Percentiles rank a stretch among this genome's conserved stretches.
phyloP scores from a whole-genome alignment of 352 stramenopile species.

The Sclerospora graminicola region DNA sequence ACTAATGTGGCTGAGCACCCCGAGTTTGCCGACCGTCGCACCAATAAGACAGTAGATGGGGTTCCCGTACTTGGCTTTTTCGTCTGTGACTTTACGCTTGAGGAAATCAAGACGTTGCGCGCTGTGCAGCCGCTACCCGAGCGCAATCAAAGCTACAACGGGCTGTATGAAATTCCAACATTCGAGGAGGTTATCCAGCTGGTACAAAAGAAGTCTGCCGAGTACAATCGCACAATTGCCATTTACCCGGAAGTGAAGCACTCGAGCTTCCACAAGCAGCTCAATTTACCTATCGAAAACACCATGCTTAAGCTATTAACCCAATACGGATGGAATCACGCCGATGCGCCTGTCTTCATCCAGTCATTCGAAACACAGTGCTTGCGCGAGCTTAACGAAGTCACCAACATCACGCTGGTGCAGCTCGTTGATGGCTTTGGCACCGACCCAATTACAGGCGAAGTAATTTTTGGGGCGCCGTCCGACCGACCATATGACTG shows the following conservation, averaged over 20 bases:
- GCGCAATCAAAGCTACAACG: conserved; percentile 73
- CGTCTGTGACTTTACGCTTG: conserved; percentile 86
- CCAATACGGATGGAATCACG: conserved; percentile 54
- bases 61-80: conserved; percentile 66
- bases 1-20: conserved; percentile 76
- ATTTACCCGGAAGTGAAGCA: conserved; percentile 88
- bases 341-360: conserved; percentile 51
- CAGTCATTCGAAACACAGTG: conserved; percentile 74
- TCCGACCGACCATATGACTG: conserved; percentile 55
- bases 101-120: conserved; percentile 82
- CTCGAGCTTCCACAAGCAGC: conserved; percentile 54
- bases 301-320: conserved; percentile 64
- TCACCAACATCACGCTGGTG: conserved; percentile 64
- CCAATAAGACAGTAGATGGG: conserved; percentile 49
- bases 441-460: conserved; percentile 43
- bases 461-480: conserved; percentile 33
- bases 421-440: conserved; percentile 66
- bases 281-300: conserved; percentile 69
- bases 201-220: conserved; percentile 47
- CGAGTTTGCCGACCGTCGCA: conserved; percentile 59
- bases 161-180: conserved; percentile 80
- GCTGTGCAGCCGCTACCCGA: conserved; percentile 71
- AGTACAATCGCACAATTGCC: conserved; percentile 51
- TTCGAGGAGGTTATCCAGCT: conserved; percentile 85
- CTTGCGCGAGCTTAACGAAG: conserved; percentile 50